Percentiles rank a stretch among this genome's conserved stretches.
phyloP scores from a whole-genome alignment of 2,329 filamentous ascomycete species.

The Colletotrichum salicis region DNA sequence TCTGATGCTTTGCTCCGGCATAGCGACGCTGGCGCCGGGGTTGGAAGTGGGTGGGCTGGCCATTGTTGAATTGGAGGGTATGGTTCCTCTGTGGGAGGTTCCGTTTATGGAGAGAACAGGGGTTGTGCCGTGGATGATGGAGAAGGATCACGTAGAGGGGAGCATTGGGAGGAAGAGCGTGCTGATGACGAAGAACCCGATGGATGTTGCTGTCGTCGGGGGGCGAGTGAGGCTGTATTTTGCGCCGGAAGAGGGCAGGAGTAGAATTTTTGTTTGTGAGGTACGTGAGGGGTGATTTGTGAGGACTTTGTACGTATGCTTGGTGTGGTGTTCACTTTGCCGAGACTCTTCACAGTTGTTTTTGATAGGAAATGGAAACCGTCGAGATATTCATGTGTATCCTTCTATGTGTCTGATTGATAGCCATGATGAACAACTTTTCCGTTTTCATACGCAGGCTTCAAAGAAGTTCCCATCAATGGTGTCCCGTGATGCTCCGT shows the following conservation, averaged over 20 bases:
- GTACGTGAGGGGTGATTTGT: constrained; percentile 37
- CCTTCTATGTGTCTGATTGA: too few species aligned
- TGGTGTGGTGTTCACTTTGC: too few species aligned
- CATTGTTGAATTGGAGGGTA: constrained; percentile 55
- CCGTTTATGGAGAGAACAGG: constrained; percentile 54
- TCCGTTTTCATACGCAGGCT: too few species aligned
- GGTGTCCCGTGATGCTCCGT: too few species aligned
- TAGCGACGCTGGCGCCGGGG: constrained; percentile 47
- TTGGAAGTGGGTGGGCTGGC: constrained; percentile 57
- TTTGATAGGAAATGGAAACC: too few species aligned
- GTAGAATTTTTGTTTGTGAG: constrained; percentile 60
- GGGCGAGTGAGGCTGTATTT: constrained; percentile 58
- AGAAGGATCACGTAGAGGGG: constrained; percentile 34
- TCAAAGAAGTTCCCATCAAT: too few species aligned
- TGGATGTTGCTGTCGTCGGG: constrained; percentile 56
- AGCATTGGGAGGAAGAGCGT: constrained; percentile 41
- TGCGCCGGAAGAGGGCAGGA: constrained; percentile 58
- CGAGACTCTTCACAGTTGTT: too few species aligned
- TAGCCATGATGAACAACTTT: too few species aligned
- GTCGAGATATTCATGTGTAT: too few species aligned
- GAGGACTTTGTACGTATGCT: too few species aligned
- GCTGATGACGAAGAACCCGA: constrained; percentile 58
- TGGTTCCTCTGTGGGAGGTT: constrained; percentile 57
- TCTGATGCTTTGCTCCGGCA: constrained; percentile 60
- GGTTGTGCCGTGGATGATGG: constrained; percentile 40